phyloP scores from a whole-genome alignment of 2,329 filamentous ascomycete species.

The Elsinoe necatrix region DNA sequence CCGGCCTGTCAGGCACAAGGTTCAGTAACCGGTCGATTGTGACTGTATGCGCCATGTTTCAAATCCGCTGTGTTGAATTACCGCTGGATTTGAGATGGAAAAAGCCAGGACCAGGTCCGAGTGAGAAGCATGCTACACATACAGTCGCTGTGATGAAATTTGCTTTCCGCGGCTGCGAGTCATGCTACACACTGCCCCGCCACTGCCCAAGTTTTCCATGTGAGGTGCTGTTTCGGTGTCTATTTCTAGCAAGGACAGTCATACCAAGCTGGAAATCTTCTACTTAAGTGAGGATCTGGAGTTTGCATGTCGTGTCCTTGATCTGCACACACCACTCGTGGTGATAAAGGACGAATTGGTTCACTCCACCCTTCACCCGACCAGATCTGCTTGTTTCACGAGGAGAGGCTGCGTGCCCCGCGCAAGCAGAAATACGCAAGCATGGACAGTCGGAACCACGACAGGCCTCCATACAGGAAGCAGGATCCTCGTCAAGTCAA shows the following conservation, averaged over 20 bases:
- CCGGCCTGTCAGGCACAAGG: slow-evolving; percentile 69
- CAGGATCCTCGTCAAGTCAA: slow-evolving; percentile 64
- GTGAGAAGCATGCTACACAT: neutral
- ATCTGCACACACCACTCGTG: no score
- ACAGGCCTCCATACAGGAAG: slow-evolving; percentile 49
- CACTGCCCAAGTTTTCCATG: no score
- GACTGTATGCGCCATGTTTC: slow-evolving; percentile 24
- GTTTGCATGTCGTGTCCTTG: no score
- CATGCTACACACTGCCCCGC: no score
- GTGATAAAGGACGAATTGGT: no score
- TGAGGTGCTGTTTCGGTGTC: no score
- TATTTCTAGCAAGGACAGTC: no score
- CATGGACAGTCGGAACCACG: slow-evolving; percentile 45
- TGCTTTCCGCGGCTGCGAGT: no score
- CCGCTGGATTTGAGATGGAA: neutral
- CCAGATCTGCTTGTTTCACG: neutral
- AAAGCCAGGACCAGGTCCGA: neutral
- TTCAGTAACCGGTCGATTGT: slow-evolving; percentile 43
- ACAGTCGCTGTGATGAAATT: no score
- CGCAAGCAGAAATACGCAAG: slow-evolving; percentile 1
- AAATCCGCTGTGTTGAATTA: neutral
- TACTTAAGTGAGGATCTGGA: no score
- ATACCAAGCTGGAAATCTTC: no score
- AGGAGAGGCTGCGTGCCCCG: slow-evolving; percentile 1
- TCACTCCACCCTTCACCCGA: neutral